These are phyloP conservation scores for Cryphonectria radicalis DNA, from an alignment of 2,329 filamentous ascomycete genomes.

Conservation along the genomic window DNA sequence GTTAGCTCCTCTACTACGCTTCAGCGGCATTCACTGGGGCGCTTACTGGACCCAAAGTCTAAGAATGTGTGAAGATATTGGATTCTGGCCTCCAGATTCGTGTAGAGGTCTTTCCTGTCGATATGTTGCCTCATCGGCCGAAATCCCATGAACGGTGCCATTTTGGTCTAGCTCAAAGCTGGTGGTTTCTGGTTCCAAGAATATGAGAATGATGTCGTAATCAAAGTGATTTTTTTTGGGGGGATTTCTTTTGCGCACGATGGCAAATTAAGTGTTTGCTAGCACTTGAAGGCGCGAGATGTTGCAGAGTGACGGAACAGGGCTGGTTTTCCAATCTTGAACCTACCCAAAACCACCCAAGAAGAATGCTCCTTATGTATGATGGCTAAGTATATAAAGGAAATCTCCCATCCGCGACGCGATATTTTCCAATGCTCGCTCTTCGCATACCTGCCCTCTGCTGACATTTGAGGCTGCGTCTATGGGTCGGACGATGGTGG, in stretches of 20 bases:
- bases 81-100: slow-evolving; percentile 69
- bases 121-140: slow-evolving; percentile 57
- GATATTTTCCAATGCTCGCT: not conserved
- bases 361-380: not conserved
- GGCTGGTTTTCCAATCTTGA: not conserved
- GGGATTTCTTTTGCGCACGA: not conserved
- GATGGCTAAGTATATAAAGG: not conserved
- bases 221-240: not conserved
- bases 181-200: not conserved
- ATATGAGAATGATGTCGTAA: not conserved
- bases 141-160: slow-evolving; percentile 24
- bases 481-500: slow-evolving; percentile 28
- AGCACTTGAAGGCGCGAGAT: not conserved
- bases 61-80: slow-evolving; percentile 77
- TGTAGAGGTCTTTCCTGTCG: slow-evolving; percentile 73
- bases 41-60: slow-evolving; percentile 72
- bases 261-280: not conserved
- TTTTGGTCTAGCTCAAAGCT: not conserved
- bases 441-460: slow-evolving; percentile 20
- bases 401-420: slow-evolving; percentile 13
- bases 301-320: not conserved
- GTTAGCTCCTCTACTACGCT: not conserved
- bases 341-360: not conserved
- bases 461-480: slow-evolving; percentile 27
- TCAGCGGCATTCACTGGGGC: too few relatives aligned